phyloP scores from a whole-genome alignment of 108 stramenopile genomes.

The Stephanodiscus minutulus region DNA sequence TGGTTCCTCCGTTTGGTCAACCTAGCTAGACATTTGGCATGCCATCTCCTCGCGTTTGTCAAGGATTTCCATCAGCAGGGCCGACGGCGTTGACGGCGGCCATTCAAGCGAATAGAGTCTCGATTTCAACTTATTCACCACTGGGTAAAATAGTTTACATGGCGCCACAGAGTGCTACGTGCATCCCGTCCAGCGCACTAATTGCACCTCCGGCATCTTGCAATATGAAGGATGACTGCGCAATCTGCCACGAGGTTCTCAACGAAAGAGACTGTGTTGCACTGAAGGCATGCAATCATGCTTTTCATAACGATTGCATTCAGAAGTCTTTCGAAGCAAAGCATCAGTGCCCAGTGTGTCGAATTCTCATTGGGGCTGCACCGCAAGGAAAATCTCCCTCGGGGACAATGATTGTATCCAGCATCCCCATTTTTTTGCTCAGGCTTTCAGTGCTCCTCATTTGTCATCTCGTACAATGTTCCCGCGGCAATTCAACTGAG shows the following conservation, averaged over 20 bases:
- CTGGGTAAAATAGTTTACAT: not conserved
- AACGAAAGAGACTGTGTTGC: conserved; percentile 7
- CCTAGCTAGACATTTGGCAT: too few relatives aligned
- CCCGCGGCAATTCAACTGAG: conserved; percentile 40
- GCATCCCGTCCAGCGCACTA: conserved; percentile 15
- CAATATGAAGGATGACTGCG: conserved; percentile 17
- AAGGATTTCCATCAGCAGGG: not conserved
- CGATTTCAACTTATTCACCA: not conserved
- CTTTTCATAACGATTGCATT: conserved; percentile 46
- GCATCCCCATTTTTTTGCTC: conserved; percentile 1
- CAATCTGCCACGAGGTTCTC: conserved; percentile 1
- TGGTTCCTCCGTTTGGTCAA: too few relatives aligned
- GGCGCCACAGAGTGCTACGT: not conserved
- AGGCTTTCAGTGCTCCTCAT: not conserved
- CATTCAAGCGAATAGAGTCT: not conserved
- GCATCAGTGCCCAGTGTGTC: conserved; percentile 30
- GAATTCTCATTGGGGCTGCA: conserved; percentile 9
- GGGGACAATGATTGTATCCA: conserved; percentile 46
- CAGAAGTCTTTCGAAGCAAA: conserved; percentile 12
- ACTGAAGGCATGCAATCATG: conserved; percentile 27
- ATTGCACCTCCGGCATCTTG: conserved; percentile 6
- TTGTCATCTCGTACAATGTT: conserved; percentile 43
- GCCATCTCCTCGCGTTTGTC: too few relatives aligned
- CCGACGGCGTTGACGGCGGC: not conserved
- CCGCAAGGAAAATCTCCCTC: conserved; percentile 46